These are phyloP conservation scores for Umbilicus rupestris DNA, from an alignment of 164 flowering plant species.

Conservation along the genomic window DNA sequence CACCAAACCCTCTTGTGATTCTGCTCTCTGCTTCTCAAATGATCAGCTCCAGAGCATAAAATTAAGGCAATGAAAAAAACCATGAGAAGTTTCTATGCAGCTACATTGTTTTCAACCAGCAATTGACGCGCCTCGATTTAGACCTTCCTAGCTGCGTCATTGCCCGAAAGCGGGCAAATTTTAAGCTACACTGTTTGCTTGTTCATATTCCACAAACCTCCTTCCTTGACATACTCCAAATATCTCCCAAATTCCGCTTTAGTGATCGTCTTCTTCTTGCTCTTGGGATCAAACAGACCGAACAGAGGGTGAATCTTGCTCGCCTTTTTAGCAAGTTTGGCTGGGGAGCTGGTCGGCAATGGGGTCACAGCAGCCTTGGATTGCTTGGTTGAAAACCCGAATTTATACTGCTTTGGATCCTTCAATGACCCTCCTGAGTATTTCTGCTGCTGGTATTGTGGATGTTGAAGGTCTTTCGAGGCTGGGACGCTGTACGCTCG, in stretches of 20 bases:
- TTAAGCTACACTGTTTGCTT: background rate
- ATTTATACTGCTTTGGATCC: background rate
- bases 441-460: conserved; percentile 1
- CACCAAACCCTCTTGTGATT: no score
- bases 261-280: conserved; percentile 10
- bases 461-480: conserved; percentile 1
- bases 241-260: conserved; percentile 7
- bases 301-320: conserved; percentile 8
- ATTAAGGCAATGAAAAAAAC: no score
- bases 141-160: no score
- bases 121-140: no score
- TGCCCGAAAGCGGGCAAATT: no score
- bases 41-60: no score
- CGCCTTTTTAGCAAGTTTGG: conserved; percentile 1
- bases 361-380: conserved; percentile 1
- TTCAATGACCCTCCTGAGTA: background rate
- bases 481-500: conserved; percentile 14
- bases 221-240: conserved; percentile 8
- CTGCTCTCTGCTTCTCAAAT: no score
- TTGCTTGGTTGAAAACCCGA: background rate
- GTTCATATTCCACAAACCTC: conserved; percentile 7
- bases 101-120: background rate
- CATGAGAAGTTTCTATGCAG: no score
- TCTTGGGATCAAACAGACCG: conserved; percentile 6
- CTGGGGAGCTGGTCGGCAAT: background rate